Conservation (phyloP, 495 filamentous ascomycete genomes). For the Choiromyces venosus region DNA sequence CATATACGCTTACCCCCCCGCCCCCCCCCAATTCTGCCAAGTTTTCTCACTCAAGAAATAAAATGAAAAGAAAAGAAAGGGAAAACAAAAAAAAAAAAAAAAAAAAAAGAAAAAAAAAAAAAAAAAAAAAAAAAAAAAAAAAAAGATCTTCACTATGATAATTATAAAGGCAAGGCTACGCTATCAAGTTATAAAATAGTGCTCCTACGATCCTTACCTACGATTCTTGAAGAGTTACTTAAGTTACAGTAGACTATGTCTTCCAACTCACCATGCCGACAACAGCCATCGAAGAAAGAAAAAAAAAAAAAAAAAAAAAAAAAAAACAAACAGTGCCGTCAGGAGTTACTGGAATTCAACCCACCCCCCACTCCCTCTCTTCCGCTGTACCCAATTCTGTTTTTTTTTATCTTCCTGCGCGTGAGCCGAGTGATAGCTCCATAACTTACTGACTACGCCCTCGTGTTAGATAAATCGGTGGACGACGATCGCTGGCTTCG, state of each 20-base stretch:
- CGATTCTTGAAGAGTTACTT: too few species aligned
- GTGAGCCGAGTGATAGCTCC: background rate
- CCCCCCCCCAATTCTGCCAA: background rate
- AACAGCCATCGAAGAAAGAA: background rate
- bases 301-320: too few species aligned
- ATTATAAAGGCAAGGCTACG: background rate
- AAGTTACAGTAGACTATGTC: background rate
- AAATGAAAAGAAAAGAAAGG: background rate
- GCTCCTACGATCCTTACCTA: background rate
- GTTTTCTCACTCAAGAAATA: background rate
- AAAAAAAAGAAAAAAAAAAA: background rate
- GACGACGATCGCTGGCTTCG: background rate
- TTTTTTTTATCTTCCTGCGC: background rate
- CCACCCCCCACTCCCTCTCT: too few species aligned
- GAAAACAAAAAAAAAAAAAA: background rate
- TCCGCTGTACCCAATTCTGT: background rate
- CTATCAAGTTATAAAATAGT: background rate
- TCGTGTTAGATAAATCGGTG: background rate
- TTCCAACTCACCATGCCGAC: background rate
- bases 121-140: background rate
- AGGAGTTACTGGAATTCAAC: background rate
- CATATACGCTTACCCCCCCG: too few species aligned
- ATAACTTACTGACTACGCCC: background rate
- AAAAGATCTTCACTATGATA: background rate
- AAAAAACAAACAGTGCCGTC: background rate